These are phyloP conservation scores for Leccinum huronense DNA, from an alignment of 1,284 basidiomycete genomes.

Conservation along the genomic window DNA sequence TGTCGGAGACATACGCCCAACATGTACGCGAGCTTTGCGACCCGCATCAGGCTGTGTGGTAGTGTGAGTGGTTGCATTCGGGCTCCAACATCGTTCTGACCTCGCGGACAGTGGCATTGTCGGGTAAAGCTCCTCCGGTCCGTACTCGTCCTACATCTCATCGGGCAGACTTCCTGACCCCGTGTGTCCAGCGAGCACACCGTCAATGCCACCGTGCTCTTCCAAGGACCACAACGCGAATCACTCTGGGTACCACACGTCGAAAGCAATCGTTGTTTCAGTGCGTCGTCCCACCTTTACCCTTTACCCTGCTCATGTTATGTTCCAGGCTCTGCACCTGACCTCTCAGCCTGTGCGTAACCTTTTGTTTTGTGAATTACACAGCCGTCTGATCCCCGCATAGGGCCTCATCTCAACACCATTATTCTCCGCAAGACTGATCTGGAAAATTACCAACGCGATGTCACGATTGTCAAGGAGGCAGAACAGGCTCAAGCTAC, in stretches of 20 bases:
- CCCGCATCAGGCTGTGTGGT: constrained; percentile 44
- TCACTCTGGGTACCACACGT: too few relatives aligned
- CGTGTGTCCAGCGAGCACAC: too few relatives aligned
- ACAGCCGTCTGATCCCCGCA: background rate
- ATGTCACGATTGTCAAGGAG: constrained; percentile 9
- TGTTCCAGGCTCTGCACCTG: constrained; percentile 5
- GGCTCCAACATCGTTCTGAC: background rate
- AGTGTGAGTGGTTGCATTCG: constrained; percentile 35
- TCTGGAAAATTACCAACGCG: constrained; percentile 9
- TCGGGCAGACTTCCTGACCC: too few relatives aligned
- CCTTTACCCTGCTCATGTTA: background rate
- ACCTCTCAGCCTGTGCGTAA: constrained; percentile 9
- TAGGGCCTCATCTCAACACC: constrained; percentile 21
- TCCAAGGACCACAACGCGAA: too few relatives aligned
- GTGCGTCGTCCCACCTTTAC: constrained; percentile 11
- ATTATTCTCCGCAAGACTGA: constrained; percentile 25
- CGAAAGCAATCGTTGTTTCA: too few relatives aligned
- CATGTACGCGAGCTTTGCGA: constrained; percentile 46
- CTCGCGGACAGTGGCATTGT: constrained; percentile 9
- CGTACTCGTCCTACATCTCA: too few relatives aligned
- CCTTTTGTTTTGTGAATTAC: background rate
- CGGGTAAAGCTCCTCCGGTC: too few relatives aligned
- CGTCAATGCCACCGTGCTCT: too few relatives aligned
- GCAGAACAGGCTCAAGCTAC: background rate
- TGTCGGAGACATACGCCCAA: constrained; percentile 38